Evolutionary conservation across 768 basidiomycete genomes (phyloP), one percentile per base, ranked within the genome.

Genomic region (Tulasnella calospora): DNA sequence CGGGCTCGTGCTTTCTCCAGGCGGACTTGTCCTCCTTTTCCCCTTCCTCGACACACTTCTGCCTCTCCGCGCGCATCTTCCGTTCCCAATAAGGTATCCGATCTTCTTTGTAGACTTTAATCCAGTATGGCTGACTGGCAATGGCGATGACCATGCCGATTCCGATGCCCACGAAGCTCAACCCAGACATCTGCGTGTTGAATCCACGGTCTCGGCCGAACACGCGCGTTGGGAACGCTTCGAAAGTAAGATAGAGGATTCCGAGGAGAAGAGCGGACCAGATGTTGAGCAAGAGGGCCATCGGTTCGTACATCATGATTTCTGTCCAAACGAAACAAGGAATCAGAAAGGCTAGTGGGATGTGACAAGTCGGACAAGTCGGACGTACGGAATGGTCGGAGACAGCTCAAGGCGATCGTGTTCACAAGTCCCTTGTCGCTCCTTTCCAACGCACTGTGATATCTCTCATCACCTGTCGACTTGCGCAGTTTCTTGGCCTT

Each of bases 211-310:
- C 81, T 13, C 74, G 79, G 36, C 81, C 77, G 79, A 84, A 83
- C 41, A 83, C 81, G 8, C 73, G 73, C 71, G 82, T 82, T 0
- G 82, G 83, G 36, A 84, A 80, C 0, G 82, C 82, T 44, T 83
- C 82, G 78, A 86, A 88, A 46, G 85, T 84, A 30, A 89, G 84
- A 82, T 88, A 88, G 4, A 89, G 83, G 71, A 87, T 86, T 3
- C 86, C 87, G 15, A 88, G 84, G 69, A 85, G 80, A 40, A 84
- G 78, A 3, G 84, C 80, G 8, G 83, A 81, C 94, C 93, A 94
- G 19, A 88, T 83, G 82, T 93, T 88, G 13, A 95, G 85, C 6
- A 91, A 83, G 5, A 94, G 86, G 0, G 91, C 91, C 92, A 94
- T 95, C 27, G 88, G 86, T 81, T 96, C 92, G 72, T 86, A 88